A percentile compares a stretch with the other conserved stretches of the same genome.
phyloP scores from a whole-genome alignment of 164 flowering plant genomes.

The Nelumbo lutea region DNA sequence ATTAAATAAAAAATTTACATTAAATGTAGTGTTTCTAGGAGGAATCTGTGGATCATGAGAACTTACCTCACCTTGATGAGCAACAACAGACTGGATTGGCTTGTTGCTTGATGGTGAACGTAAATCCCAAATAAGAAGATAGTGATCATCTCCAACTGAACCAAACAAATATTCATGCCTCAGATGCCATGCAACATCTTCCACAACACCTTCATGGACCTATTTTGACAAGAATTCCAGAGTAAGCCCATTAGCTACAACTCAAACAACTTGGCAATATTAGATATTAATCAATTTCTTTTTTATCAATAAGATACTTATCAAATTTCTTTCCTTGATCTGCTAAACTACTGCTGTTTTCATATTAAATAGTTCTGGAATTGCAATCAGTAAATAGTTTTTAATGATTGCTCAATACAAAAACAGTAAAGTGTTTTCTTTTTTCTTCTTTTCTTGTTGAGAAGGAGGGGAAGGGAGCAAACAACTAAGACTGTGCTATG shows the following conservation, averaged over 20 bases:
- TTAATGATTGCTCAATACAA: too few relatives aligned
- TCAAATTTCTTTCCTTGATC: too few relatives aligned
- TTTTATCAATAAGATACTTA: too few relatives aligned
- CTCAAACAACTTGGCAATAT: not conserved
- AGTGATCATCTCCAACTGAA: constrained; percentile 96
- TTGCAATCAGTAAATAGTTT: not conserved
- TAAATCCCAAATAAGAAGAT: constrained; percentile 85
- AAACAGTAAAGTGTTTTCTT: too few relatives aligned
- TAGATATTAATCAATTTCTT: too few relatives aligned
- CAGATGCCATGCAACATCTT: constrained; percentile 98
- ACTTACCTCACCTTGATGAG: constrained; percentile 92
- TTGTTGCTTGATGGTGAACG: constrained; percentile 59
- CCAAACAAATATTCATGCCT: constrained; percentile 94
- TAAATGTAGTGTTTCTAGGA: too few relatives aligned
- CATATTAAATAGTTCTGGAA: not conserved
- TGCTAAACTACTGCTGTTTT: too few relatives aligned
- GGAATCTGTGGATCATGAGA: not conserved
- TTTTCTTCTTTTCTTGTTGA: too few relatives aligned
- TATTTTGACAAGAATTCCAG: constrained; percentile 16
- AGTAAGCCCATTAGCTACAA: constrained; percentile 10
- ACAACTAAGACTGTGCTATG: too few relatives aligned
- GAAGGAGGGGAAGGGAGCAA: too few relatives aligned
- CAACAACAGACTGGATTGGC: constrained; percentile 82
- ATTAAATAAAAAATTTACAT: not conserved
- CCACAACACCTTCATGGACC: constrained; percentile 98